These are phyloP conservation scores for Monosporascus sp. DNA, from an alignment of 2,329 filamentous ascomycete species.

Conservation along the genomic window DNA sequence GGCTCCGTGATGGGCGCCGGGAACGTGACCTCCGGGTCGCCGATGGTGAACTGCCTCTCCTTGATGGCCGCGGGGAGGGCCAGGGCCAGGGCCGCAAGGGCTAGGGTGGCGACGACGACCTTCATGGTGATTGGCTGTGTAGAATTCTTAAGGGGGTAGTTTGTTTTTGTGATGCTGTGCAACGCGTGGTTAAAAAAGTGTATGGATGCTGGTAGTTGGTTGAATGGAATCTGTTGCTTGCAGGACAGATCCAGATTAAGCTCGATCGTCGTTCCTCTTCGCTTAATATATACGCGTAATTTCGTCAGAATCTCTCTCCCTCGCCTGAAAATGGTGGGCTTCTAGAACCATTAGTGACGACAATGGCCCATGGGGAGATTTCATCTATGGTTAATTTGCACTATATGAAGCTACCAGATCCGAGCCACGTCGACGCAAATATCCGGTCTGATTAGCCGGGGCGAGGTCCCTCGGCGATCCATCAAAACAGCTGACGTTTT, in stretches of 20 bases:
- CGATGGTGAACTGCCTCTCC: conserved; percentile 15
- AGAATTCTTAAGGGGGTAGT: not conserved
- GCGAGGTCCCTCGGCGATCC: not conserved
- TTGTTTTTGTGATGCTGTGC: not conserved
- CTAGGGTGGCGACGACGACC: conserved; percentile 16
- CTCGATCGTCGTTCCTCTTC: not conserved
- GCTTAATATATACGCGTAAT: not conserved
- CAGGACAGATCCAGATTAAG: not conserved
- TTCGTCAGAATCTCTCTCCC: not conserved
- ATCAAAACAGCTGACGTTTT: not conserved
- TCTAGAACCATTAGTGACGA: not conserved
- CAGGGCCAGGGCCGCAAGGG: conserved; percentile 21
- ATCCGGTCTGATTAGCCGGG: not conserved
- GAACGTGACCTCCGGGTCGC: conserved; percentile 17
- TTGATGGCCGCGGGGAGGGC: conserved; percentile 20
- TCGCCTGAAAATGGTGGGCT: not conserved
- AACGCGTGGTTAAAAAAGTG: not conserved
- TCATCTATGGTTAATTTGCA: not conserved
- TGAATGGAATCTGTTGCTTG: not conserved
- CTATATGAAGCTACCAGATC: not conserved
- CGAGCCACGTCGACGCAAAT: not conserved
- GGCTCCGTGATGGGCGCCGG: conserved; percentile 5
- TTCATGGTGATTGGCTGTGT: conserved; percentile 15
- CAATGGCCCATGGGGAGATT: not conserved
- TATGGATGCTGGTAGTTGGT: not conserved